Conservation (phyloP, 495 filamentous ascomycete genomes). For the Hypoxylon lienhwacheense region DNA sequence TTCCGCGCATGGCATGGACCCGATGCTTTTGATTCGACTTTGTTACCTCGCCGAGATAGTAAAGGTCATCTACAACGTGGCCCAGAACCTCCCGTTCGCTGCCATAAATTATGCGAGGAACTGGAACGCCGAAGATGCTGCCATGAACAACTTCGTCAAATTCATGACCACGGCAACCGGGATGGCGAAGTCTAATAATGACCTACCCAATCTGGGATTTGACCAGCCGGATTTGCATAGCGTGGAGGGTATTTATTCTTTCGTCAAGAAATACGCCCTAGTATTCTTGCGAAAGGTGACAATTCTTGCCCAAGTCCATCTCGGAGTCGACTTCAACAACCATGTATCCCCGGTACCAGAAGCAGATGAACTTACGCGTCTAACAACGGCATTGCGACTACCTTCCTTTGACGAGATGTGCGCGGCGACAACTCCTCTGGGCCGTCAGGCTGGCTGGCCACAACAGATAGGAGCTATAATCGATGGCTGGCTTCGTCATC, state of each 20-base stretch:
- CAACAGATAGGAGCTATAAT: conserved; percentile 48
- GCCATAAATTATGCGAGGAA: conserved; percentile 44
- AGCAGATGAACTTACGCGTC: conserved; percentile 76
- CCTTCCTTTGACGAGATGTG: conserved; percentile 82
- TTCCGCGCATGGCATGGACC: conserved; percentile 60
- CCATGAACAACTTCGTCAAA: conserved; percentile 47
- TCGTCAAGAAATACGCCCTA: conserved; percentile 78
- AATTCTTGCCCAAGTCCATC: conserved; percentile 83
- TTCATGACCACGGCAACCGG: conserved; percentile 46
- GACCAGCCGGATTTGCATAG: conserved; percentile 47
- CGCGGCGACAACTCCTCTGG: conserved; percentile 48
- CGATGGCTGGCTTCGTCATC: conserved; percentile 78
- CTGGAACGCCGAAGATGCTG: conserved; percentile 39
- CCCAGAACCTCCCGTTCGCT: conserved; percentile 47
- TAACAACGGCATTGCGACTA: conserved; percentile 72
- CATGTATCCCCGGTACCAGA: conserved; percentile 66
- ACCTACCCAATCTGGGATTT: conserved; percentile 43
- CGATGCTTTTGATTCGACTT: conserved; percentile 79
- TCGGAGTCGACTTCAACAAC: conserved; percentile 83
- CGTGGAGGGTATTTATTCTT: conserved; percentile 46
- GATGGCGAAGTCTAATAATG: conserved; percentile 30
- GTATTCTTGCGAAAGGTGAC: conserved; percentile 84
- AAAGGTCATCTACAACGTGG: conserved; percentile 65
- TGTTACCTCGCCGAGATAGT: conserved; percentile 92
- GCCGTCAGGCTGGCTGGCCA: conserved; percentile 46